Conservation (phyloP, 306 rosid genomes). For the Cajanus cajan region DNA sequence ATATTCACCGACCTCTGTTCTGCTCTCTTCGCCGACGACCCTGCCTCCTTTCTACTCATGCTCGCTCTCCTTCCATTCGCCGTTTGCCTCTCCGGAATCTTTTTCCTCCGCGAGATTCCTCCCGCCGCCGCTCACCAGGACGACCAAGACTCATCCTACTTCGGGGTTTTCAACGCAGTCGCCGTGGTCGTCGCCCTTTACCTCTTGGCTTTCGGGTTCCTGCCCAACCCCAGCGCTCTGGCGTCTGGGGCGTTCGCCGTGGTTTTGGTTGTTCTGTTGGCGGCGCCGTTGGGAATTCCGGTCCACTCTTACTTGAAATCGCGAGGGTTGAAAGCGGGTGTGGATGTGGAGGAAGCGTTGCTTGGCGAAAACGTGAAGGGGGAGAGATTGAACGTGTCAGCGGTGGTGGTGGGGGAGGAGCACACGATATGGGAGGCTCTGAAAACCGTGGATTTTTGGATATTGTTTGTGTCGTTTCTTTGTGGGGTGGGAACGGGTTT, state of each 20-base stretch:
- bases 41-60: slow-evolving; percentile 68
- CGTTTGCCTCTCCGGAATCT: slow-evolving; percentile 66
- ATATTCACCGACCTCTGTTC: slow-evolving; percentile 81
- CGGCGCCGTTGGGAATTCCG: slow-evolving; percentile 68
- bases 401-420: slow-evolving; percentile 73
- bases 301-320: slow-evolving; percentile 40
- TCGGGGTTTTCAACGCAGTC: slow-evolving; percentile 56
- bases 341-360: slow-evolving; percentile 51
- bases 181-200: slow-evolving; percentile 77
- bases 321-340: slow-evolving; percentile 18
- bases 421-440: slow-evolving; percentile 70
- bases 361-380: slow-evolving; percentile 7
- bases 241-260: slow-evolving; percentile 42
- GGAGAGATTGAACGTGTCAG: not conserved
- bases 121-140: slow-evolving; percentile 42
- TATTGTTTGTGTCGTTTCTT: slow-evolving; percentile 73
- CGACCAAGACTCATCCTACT: slow-evolving; percentile 52
- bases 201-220: slow-evolving; percentile 55
- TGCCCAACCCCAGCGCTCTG: slow-evolving; percentile 44
- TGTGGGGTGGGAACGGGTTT: slow-evolving; percentile 95
- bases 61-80: slow-evolving; percentile 67
- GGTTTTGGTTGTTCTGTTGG: slow-evolving; percentile 52
- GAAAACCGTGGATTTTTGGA: slow-evolving; percentile 72
- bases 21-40: slow-evolving; percentile 61
- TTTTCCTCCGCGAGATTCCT: slow-evolving; percentile 77